Base-by-base conservation (phyloP, 495 filamentous ascomycete genomes). In the Gamarada debralockiae region DNA sequence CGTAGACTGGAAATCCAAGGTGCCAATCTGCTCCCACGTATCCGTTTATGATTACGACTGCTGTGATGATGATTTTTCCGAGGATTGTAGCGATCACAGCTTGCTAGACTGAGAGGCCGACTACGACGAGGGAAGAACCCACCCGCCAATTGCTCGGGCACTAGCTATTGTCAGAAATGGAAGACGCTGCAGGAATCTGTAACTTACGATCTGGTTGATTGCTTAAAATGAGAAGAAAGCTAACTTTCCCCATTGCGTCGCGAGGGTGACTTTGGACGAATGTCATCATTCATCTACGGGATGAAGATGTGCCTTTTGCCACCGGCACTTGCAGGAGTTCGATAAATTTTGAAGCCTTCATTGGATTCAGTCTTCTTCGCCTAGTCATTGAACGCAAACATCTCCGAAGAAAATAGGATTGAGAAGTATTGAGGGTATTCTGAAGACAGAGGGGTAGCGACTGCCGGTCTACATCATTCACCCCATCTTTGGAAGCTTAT, bases 171-270 rank as follows among this genome's bases (percentile, higher is more conserved):
- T 47, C 44, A 24, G 27, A 7, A 24, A 14, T 15, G 15, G 27
- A 8, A 31, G 27, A 9, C 9, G 24, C 17, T 8, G 6, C 18
- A 41, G 17, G 38, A 41, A 17, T 15, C 7, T 6, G 38, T 7
- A 41, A 21, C 38, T 6, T 41, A 41, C 38, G 36, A 51, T 51
- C 15, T 43, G 34, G 36, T 51, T 51, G 34, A 51, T 43, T 13
- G 38, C 48, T 34, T 34, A 51, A 20, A 40, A 51, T 13, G 22
- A 40, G 14, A 39, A 48, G 21, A 40, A 51, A 4, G 36, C 36
- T 20, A 39, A 18, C 36, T 40, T 25, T 17, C 62, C 62, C 64
- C 64, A 66, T 52, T 65, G 29, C 64, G 53, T 48, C 64, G 51
- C 22, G 44, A 50, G 15, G 58, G 58, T 8, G 64, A 62, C 18